Conservation (phyloP, 2,329 filamentous ascomycete species). For the Kalmusia sp. region DNA sequence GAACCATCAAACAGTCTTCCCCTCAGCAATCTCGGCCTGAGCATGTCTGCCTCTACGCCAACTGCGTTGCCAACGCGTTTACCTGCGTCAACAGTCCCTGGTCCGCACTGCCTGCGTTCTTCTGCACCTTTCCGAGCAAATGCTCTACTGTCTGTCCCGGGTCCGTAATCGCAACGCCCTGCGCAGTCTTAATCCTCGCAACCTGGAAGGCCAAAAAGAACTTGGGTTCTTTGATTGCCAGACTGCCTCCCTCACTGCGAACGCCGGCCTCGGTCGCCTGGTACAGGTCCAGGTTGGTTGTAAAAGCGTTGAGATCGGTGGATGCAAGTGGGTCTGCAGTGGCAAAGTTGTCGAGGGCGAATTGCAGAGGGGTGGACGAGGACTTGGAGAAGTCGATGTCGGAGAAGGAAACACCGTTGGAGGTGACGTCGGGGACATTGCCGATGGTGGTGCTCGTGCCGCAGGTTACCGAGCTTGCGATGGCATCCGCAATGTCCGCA, state of each 20-base stretch:
- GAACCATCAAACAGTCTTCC: too few species aligned
- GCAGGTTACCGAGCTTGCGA: slow-evolving; percentile 60
- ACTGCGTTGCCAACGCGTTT: slow-evolving; percentile 26
- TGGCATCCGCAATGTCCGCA: slow-evolving; percentile 49
- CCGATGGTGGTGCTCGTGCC: slow-evolving; percentile 57
- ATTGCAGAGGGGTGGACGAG: slow-evolving; percentile 57
- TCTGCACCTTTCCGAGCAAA: slow-evolving; percentile 61
- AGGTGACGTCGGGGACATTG: slow-evolving; percentile 64
- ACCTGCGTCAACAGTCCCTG: slow-evolving; percentile 59
- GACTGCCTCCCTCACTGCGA: slow-evolving; percentile 59
- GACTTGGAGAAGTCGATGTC: slow-evolving; percentile 64
- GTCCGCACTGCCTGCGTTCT: slow-evolving; percentile 58
- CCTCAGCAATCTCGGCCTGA: neutral
- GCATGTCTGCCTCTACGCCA: slow-evolving; percentile 1
- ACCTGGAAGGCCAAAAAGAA: slow-evolving; percentile 69
- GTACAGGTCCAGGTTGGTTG: slow-evolving; percentile 63
- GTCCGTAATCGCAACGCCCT: slow-evolving; percentile 56
- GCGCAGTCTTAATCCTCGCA: slow-evolving; percentile 64
- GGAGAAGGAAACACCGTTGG: slow-evolving; percentile 60
- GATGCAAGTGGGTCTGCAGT: slow-evolving; percentile 58
- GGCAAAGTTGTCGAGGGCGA: slow-evolving; percentile 62
- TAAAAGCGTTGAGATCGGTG: slow-evolving; percentile 60
- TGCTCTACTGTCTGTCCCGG: slow-evolving; percentile 62
- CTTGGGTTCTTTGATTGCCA: slow-evolving; percentile 68
- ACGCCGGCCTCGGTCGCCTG: slow-evolving; percentile 67